Conservation (phyloP, 805 yeast species). For the Kuraishia molischiana region DNA sequence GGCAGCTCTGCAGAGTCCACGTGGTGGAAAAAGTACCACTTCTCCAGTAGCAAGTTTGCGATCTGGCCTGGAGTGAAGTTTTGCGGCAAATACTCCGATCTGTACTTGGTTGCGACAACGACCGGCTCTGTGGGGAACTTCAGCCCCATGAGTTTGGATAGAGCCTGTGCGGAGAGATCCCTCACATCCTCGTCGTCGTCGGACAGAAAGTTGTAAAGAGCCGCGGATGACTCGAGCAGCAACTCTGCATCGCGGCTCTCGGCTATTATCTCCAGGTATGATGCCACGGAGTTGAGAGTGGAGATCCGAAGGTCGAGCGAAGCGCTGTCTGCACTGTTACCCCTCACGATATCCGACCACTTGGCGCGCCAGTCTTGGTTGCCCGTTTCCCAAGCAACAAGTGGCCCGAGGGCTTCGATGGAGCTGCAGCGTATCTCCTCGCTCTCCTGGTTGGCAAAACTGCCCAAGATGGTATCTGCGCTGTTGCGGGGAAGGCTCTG, state of each 20-base stretch:
- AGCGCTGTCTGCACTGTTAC: constrained; percentile 15
- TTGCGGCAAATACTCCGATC: not conserved
- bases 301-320: constrained; percentile 34
- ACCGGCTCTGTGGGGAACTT: constrained; percentile 19
- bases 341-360: constrained; percentile 14
- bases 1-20: constrained; percentile 6
- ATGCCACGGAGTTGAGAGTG: constrained; percentile 31
- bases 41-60: not conserved
- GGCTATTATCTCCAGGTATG: constrained; percentile 11
- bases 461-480: not conserved
- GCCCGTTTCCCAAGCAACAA: constrained; percentile 15
- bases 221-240: not conserved
- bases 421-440: constrained; percentile 40
- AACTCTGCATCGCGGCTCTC: constrained; percentile 4
- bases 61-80: not conserved
- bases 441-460: constrained; percentile 15
- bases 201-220: constrained; percentile 27
- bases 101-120: constrained; percentile 18
- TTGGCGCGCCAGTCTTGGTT: constrained; percentile 15
- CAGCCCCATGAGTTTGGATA: constrained; percentile 21
- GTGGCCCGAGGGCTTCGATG: constrained; percentile 41
- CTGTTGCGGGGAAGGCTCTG: no score
- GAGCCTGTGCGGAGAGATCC: constrained; percentile 29
- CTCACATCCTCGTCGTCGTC: constrained; percentile 68
- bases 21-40: constrained; percentile 5